These are phyloP conservation scores for Lantana camara DNA, from an alignment of 257 asterid species.

Conservation along the genomic window DNA sequence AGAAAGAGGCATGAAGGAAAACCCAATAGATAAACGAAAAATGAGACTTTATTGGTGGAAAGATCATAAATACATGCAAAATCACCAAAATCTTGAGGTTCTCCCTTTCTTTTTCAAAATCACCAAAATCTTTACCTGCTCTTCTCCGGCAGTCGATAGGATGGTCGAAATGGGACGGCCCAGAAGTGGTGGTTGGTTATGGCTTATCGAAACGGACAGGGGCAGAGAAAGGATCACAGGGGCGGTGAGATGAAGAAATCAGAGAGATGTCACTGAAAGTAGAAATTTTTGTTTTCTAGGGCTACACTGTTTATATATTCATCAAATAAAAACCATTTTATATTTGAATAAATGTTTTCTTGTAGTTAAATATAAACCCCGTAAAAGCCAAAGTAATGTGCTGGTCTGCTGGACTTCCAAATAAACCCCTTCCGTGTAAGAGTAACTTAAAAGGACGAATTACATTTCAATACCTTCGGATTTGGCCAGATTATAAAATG, in stretches of 20 bases:
- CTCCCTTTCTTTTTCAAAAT: not conserved
- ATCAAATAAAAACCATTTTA: not conserved
- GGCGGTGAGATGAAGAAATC: not conserved
- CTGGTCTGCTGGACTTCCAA: not conserved
- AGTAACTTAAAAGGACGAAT: not conserved
- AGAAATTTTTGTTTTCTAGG: slow-evolving; percentile 22
- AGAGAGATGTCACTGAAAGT: slow-evolving; percentile 4
- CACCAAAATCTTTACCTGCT: slow-evolving; percentile 14
- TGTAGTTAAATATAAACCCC: too few species aligned
- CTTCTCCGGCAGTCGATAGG: not conserved
- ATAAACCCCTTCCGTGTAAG: not conserved
- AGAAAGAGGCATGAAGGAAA: not conserved
- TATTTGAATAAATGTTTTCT: not conserved
- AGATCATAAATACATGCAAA: not conserved
- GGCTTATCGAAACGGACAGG: slow-evolving; percentile 9
- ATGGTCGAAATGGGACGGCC: not conserved
- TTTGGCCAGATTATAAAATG: too few species aligned
- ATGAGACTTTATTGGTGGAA: not conserved
- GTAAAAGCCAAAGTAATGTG: not conserved
- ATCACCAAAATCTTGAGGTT: not conserved
- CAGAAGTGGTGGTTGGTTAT: slow-evolving; percentile 4
- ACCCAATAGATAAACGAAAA: not conserved
- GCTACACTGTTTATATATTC: slow-evolving; percentile 23
- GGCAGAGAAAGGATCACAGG: too few species aligned
- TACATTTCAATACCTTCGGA: too few species aligned